A percentile compares a stretch with the other conserved stretches of the same genome.
These are phyloP conservation scores for Eucalyptus tenuipes DNA, from an alignment of 345 rosid genomes.

Conservation along the genomic window DNA sequence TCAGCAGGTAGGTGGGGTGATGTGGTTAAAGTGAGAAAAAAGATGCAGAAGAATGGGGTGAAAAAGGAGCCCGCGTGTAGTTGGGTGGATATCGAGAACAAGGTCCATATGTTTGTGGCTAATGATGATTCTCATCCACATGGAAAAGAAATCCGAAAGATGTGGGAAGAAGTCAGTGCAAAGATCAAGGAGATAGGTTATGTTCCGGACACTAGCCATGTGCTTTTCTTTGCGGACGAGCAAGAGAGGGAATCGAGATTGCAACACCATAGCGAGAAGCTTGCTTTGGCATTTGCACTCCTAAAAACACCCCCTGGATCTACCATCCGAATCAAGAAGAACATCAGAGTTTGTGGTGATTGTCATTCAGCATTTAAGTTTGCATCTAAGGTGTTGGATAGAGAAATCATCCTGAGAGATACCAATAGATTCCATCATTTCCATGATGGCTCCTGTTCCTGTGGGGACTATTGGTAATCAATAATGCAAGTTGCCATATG, in stretches of 20 bases:
- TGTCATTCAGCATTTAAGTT: slow-evolving; percentile 59
- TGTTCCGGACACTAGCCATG: slow-evolving; percentile 47
- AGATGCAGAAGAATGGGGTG: slow-evolving; percentile 39
- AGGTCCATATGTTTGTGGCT: slow-evolving; percentile 45
- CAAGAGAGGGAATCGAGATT: slow-evolving; percentile 47
- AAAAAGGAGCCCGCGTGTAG: slow-evolving; percentile 62
- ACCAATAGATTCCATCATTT: slow-evolving; percentile 66
- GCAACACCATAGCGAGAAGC: slow-evolving; percentile 66
- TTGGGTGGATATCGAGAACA: slow-evolving; percentile 53
- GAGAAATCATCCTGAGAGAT: slow-evolving; percentile 56
- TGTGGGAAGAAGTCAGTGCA: slow-evolving; percentile 31
- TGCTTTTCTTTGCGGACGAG: slow-evolving; percentile 39
- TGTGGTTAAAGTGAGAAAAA: slow-evolving; percentile 45
- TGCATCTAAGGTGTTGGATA: slow-evolving; percentile 31
- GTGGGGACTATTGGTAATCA: slow-evolving; percentile 53
- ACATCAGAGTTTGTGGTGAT: slow-evolving; percentile 59
- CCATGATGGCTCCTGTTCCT: slow-evolving; percentile 42
- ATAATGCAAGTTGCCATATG: background rate
- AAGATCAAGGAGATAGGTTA: slow-evolving; percentile 57
- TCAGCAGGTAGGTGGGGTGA: slow-evolving; percentile 47
- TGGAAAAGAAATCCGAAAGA: slow-evolving; percentile 30
- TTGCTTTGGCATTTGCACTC: slow-evolving; percentile 66
- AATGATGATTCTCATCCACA: slow-evolving; percentile 50
- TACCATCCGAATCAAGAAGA: slow-evolving; percentile 52
- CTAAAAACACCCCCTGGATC: slow-evolving; percentile 43